Base-by-base conservation (phyloP, 148 eudicot species). In the Nepenthes mirabilis region DNA sequence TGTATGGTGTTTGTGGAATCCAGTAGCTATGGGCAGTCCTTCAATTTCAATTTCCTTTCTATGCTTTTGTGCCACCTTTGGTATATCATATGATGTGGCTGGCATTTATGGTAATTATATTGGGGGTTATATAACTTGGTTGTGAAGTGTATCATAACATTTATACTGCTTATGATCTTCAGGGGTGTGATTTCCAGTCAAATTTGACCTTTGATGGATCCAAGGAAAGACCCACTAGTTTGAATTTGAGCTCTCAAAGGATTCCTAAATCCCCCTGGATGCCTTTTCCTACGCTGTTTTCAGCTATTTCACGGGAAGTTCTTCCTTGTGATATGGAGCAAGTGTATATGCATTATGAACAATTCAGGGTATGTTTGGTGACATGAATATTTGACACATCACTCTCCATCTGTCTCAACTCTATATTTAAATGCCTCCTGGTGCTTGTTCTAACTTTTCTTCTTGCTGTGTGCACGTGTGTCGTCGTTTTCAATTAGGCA, bases 251-350 rank as follows among this genome's bases (percentile, higher is more conserved):
- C 63, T 56, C 70, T 34, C 3, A 49, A 6, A 77, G 60, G 77
- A 52, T 64, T 54, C 95, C 97, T 34, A 83, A 71, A 66, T 82
- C 89, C 56, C 95, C 95, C 33, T 84, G 91, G 91, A 74, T 87
- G 87, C 83, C 91, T 34, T 87, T 91, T 66, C 80, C 91, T 4
- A 57, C 69, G 78, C 61, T 91, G 72, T 71, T 91, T 70, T 77
- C 70, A 57, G 95, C 83, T 9, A 76, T 91, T 58, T 62, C 91
- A 34, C 60, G 69, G 59, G 76, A 76, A 69, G 73, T 87, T 58
- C 55, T 83, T 64, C 65, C 80, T 11, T 58, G 66, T 51, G 60
- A 45, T 50, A 82, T 91, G 97, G 75, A 74, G 55, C 67, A 68
- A 48, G 78, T 91, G 61, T 58, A 65, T 53, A 71, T 36, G 43